phyloP scores from a whole-genome alignment of 805 yeast species.

The Wickerhamiella brachini region DNA sequence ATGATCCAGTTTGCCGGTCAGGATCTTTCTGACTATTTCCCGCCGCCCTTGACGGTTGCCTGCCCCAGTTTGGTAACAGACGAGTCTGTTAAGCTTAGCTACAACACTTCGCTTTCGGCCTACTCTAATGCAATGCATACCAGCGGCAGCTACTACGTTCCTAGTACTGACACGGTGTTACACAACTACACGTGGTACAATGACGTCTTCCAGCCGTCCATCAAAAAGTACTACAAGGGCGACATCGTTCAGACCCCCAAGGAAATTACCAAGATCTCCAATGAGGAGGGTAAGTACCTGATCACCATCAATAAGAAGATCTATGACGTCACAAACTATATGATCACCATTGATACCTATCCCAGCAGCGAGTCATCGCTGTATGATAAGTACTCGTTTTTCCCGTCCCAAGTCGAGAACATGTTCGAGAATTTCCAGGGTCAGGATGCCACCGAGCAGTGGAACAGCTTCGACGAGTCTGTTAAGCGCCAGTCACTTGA shows the following conservation, averaged over 20 bases:
- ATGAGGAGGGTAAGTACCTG: constrained; percentile 19
- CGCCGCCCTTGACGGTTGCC: constrained; percentile 28
- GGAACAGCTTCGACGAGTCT: constrained; percentile 18
- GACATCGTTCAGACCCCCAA: constrained; percentile 23
- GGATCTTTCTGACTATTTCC: constrained; percentile 28
- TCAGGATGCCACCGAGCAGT: constrained; percentile 23
- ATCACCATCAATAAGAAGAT: constrained; percentile 24
- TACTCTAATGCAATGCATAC: constrained; percentile 22
- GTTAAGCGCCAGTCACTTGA: constrained; percentile 18
- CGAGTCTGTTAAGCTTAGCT: constrained; percentile 17
- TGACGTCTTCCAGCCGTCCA: constrained; percentile 24
- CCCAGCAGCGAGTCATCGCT: constrained; percentile 14
- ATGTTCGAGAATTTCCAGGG: constrained; percentile 25
- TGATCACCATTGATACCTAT: constrained; percentile 20
- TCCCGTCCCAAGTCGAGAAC: constrained; percentile 22
- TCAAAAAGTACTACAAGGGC: constrained; percentile 26
- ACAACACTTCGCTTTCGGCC: constrained; percentile 21
- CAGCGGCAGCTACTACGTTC: constrained; percentile 22
- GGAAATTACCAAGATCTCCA: constrained; percentile 16
- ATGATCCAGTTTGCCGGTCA: constrained; percentile 29
- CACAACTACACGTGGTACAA: constrained; percentile 27
- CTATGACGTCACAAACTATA: constrained; percentile 28
- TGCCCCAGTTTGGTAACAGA: constrained; percentile 28
- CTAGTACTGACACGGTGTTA: constrained; percentile 22
- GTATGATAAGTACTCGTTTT: constrained; percentile 24